These are phyloP conservation scores for Nannochloris sp. DNA, from an alignment of 139 green algal genomes.

Conservation along the genomic window DNA sequence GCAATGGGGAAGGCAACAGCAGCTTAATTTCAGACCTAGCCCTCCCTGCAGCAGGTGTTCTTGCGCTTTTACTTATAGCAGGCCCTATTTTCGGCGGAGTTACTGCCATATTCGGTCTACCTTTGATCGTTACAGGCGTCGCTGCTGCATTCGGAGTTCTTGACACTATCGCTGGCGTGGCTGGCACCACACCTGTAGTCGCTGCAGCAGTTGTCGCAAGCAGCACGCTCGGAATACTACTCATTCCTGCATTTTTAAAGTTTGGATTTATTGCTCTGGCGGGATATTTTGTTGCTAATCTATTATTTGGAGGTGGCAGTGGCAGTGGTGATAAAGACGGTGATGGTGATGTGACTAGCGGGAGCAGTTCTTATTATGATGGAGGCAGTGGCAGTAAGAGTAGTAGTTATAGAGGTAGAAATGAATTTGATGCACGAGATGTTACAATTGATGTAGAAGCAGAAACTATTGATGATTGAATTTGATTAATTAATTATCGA, in stretches of 20 bases:
- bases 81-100: background rate
- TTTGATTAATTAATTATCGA: background rate
- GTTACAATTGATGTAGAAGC: conserved; percentile 1
- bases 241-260: conserved; percentile 5
- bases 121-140: background rate
- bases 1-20: too few species aligned
- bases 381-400: too few species aligned
- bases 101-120: background rate
- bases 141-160: background rate
- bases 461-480: conserved; percentile 1
- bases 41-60: background rate
- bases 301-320: background rate
- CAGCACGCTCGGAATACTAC: background rate
- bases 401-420: too few species aligned
- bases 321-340: background rate
- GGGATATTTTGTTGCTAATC: background rate
- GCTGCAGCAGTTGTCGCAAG: background rate
- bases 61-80: background rate
- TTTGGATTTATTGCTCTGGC: background rate
- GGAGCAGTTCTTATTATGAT: too few species aligned
- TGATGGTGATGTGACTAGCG: too few species aligned
- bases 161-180: background rate
- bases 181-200: background rate
- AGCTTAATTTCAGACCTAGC: too few species aligned
- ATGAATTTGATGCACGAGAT: background rate